These are phyloP conservation scores for Nakazawaea ambrosiae DNA, from an alignment of 805 yeast genomes.

Conservation along the genomic window DNA sequence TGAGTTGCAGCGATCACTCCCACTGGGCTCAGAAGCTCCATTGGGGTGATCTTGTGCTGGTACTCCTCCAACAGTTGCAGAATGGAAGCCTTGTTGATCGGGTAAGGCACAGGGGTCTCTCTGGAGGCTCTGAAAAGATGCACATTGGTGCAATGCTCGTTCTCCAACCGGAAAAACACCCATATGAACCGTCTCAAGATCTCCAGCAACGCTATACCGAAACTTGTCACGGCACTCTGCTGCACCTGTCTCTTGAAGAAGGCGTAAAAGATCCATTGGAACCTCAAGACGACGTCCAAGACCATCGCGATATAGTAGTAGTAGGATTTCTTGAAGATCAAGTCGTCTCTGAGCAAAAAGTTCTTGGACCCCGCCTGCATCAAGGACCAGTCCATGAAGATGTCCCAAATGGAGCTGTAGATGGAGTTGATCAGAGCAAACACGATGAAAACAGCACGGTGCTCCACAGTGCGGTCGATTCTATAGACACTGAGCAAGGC, in stretches of 20 bases:
- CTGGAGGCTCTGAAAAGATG: slow-evolving; percentile 79
- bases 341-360: slow-evolving; percentile 59
- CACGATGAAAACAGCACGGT: slow-evolving; percentile 56
- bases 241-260: slow-evolving; percentile 69
- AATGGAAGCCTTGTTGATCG: slow-evolving; percentile 29
- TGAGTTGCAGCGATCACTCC: not conserved
- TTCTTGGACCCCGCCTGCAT: slow-evolving; percentile 58
- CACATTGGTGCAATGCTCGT: slow-evolving; percentile 91
- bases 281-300: slow-evolving; percentile 65
- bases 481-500: slow-evolving; percentile 73
- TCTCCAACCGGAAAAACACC: slow-evolving; percentile 90
- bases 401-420: slow-evolving; percentile 75
- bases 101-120: slow-evolving; percentile 81
- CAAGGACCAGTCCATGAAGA: slow-evolving; percentile 94
- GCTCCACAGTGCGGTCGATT: slow-evolving; percentile 37
- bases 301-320: slow-evolving; percentile 72
- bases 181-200: slow-evolving; percentile 78
- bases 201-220: slow-evolving; percentile 78
- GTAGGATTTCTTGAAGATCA: slow-evolving; percentile 53
- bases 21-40: not conserved
- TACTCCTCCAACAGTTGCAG: not conserved
- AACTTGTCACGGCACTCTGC: slow-evolving; percentile 84
- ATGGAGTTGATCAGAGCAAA: slow-evolving; percentile 72
- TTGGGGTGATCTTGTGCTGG: not conserved
- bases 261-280: slow-evolving; percentile 90